Evolutionary conservation across 192 early-diverging fungal genomes (phyloP).

Genomic region (Spizellomyces sp.): DNA sequence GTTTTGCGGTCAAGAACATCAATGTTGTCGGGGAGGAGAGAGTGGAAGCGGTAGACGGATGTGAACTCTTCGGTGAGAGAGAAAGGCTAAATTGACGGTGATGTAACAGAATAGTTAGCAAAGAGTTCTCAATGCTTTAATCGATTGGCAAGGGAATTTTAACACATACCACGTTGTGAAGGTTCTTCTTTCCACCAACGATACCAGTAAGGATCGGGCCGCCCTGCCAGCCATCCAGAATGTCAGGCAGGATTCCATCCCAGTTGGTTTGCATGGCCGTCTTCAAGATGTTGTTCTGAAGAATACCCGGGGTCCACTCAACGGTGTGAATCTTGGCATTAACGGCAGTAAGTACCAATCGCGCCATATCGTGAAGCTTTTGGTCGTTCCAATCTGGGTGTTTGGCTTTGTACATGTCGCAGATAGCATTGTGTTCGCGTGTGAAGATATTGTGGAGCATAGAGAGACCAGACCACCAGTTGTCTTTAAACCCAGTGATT

Average conservation of each 20-base stretch:
- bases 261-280: conserved; percentile 35
- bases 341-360: conserved; percentile 32
- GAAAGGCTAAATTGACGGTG: conserved; percentile 2
- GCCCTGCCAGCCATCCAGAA: conserved; percentile 9
- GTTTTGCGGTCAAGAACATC: conserved; percentile 22
- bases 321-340: conserved; percentile 42
- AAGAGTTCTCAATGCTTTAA: neutral
- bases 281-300: conserved; percentile 30
- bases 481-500: conserved; percentile 32
- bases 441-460: conserved; percentile 36
- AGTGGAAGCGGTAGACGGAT: conserved; percentile 37
- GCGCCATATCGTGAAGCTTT: conserved; percentile 33
- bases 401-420: conserved; percentile 29
- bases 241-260: conserved; percentile 17
- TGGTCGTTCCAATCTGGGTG: conserved; percentile 39
- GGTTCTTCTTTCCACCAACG: neutral
- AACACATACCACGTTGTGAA: neutral
- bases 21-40: conserved; percentile 38
- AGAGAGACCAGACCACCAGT: conserved; percentile 39
- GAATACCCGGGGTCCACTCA: conserved; percentile 42
- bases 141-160: neutral
- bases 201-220: conserved; percentile 23
- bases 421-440: conserved; percentile 39
- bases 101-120: no score
- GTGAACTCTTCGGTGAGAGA: conserved; percentile 38